Base-by-base conservation (phyloP, 2,329 filamentous ascomycete species). In the Cladobotryum mycophilum region DNA sequence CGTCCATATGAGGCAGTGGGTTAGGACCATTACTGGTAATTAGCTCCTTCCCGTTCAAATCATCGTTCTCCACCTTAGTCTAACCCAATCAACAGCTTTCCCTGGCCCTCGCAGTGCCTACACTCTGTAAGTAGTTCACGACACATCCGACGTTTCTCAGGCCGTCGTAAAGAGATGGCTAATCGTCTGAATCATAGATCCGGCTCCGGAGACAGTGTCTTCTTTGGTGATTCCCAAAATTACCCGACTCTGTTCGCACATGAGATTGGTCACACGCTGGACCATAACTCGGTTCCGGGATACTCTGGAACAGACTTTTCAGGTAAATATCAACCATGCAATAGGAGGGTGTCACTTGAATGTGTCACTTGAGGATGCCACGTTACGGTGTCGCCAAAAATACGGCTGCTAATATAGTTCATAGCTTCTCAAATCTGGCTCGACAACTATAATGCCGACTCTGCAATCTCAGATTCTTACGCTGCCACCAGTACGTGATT, bases 1-100 rank as follows among this genome's bases (percentile, higher is more conserved):
- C 11, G 49, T 66, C 12, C 58, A 57, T 44, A 64, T 63, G 54
- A 57, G 65, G 7, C 50, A 58, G 33, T 61, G 56, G 40, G 52
- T 65, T 17, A 55, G 58, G 8, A 42, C 44, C 18, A 30, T 61
- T 20, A 58, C 63, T 41, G 59, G 56, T 15, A 44, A 60, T 8
- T 30, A 30, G 25, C 9, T 30, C 9, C 25, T 30, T 30, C 9
- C 9, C 25, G 2, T 30, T 30, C 25, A 30, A 20, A 20, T 8
- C 25, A 6, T 30, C 6, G 25, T 6, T 30, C 20, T 20, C 20
- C 8, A 8, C 25, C 4, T 30, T 6, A 30, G 25, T 30, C 25
- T 30, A 30, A 30, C 25, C 9, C 25, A 30, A 5, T 30, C 25
- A 30, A 30, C 25, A 30, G 25, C 25, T 30, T 30, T 30, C 25